Percentiles rank a stretch among this genome's conserved stretches.
phyloP scores from a whole-genome alignment of 306 rosid species.

The Carpinus viminea region DNA sequence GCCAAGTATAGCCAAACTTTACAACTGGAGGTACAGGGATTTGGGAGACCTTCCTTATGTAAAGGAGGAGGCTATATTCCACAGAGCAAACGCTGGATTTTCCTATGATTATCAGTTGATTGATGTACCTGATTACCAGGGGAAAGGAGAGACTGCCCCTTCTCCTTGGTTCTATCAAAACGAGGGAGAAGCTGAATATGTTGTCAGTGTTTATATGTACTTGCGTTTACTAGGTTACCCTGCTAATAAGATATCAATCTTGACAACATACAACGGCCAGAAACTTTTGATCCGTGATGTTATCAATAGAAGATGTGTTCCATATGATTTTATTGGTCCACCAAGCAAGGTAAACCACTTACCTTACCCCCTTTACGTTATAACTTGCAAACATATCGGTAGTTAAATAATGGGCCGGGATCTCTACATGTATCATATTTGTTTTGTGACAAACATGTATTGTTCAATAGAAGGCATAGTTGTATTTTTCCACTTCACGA shows the following conservation, averaged over 20 bases:
- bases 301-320: slow-evolving; percentile 81
- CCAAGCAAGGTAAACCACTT: slow-evolving; percentile 76
- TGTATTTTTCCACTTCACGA: background rate
- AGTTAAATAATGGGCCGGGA: background rate
- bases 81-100: slow-evolving; percentile 90
- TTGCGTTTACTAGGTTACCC: slow-evolving; percentile 95
- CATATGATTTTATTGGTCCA: slow-evolving; percentile 89
- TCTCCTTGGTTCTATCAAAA: slow-evolving; percentile 99
- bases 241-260: slow-evolving; percentile 92
- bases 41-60: slow-evolving; percentile 91
- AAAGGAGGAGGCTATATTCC: slow-evolving; percentile 59
- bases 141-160: slow-evolving; percentile 87
- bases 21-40: slow-evolving; percentile 95
- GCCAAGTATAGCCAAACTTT: slow-evolving; percentile 89
- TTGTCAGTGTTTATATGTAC: slow-evolving; percentile 93
- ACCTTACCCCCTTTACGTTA: background rate
- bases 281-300: slow-evolving; percentile 97
- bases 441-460: background rate
- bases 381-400: background rate
- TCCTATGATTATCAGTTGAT: slow-evolving; percentile 92
- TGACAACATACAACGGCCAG: slow-evolving; percentile 99
- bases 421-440: background rate
- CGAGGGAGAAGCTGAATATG: slow-evolving; percentile 90
- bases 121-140: slow-evolving; percentile 91
- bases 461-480: background rate